These are phyloP conservation scores for Pythium angustatum DNA, from an alignment of 352 stramenopile species.

Conservation along the genomic window DNA sequence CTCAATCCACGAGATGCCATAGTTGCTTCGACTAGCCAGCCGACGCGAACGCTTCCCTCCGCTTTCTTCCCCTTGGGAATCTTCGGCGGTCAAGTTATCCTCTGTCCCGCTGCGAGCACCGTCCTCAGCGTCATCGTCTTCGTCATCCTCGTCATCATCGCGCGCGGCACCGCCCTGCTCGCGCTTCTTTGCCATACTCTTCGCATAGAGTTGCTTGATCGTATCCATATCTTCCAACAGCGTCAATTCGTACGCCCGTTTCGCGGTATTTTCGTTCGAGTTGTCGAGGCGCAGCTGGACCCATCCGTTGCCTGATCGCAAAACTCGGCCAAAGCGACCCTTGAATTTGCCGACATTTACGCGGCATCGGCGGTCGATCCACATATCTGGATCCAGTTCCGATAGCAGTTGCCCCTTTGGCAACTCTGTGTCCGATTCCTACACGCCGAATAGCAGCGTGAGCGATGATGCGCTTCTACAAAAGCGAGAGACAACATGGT, in stretches of 20 bases:
- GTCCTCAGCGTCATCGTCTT: conserved; percentile 60
- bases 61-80: conserved; percentile 81
- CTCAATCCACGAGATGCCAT: conserved; percentile 87
- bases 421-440: conserved; percentile 29
- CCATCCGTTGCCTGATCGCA: conserved; percentile 88
- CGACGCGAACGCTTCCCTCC: conserved; percentile 64
- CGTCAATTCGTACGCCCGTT: conserved; percentile 86
- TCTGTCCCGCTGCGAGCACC: conserved; percentile 45
- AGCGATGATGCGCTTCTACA: not conserved
- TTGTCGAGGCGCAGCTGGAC: conserved; percentile 83
- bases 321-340: conserved; percentile 64
- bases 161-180: conserved; percentile 37
- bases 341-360: conserved; percentile 91
- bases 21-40: conserved; percentile 76
- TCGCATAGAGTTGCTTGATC: conserved; percentile 74
- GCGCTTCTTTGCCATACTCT: conserved; percentile 59
- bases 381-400: conserved; percentile 84
- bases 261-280: conserved; percentile 84
- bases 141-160: conserved; percentile 47
- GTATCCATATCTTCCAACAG: conserved; percentile 82
- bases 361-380: conserved; percentile 83
- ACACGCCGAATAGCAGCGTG: not conserved
- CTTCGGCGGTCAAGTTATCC: conserved; percentile 57
- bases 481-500: not conserved
- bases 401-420: conserved; percentile 71